Conservation (phyloP, 371 early-diverging fungal species). For the Caulochytrium protostelioides region DNA sequence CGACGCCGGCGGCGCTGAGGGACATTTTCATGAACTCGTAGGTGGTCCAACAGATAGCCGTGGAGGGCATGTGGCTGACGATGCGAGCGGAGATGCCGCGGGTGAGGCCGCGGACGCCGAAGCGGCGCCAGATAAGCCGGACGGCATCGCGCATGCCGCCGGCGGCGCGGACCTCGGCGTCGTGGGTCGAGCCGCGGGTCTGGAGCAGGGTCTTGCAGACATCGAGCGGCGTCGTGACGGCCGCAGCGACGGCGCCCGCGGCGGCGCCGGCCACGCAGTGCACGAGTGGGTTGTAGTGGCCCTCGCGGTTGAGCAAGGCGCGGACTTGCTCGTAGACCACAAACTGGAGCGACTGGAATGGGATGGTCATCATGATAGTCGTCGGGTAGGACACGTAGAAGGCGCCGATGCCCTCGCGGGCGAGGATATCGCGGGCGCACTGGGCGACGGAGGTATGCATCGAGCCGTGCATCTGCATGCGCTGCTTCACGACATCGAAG, state of each 20-base stretch:
- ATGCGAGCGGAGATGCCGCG: conserved; percentile 65
- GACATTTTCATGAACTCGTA: conserved; percentile 76
- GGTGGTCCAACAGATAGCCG: conserved; percentile 84
- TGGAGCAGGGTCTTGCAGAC: conserved; percentile 82
- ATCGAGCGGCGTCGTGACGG: conserved; percentile 80
- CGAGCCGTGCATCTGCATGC: conserved; percentile 57
- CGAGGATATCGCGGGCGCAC: conserved; percentile 39
- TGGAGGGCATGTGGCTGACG: conserved; percentile 69
- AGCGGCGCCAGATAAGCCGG: conserved; percentile 41
- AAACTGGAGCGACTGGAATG: conserved; percentile 78
- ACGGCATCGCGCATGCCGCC: conserved; percentile 49
- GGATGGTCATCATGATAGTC: conserved; percentile 68
- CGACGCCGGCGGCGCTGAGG: conserved; percentile 2
- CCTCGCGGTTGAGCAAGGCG: conserved; percentile 46
- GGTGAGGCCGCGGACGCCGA: conserved; percentile 58
- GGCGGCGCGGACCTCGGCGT: conserved; percentile 41
- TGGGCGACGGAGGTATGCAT: conserved; percentile 32
- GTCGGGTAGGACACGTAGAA: conserved; percentile 84
- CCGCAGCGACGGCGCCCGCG: conserved; percentile 75
- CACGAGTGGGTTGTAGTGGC: conserved; percentile 56
- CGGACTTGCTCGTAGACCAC: conserved; percentile 65
- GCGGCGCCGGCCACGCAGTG: conserved; percentile 69
- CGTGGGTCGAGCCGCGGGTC: conserved; percentile 52
- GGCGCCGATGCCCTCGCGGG: conserved; percentile 53
- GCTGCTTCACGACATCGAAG: conserved; percentile 85